Evolutionary conservation across 768 basidiomycete species (phyloP).

Genomic region (Hypholoma sublateritium): DNA sequence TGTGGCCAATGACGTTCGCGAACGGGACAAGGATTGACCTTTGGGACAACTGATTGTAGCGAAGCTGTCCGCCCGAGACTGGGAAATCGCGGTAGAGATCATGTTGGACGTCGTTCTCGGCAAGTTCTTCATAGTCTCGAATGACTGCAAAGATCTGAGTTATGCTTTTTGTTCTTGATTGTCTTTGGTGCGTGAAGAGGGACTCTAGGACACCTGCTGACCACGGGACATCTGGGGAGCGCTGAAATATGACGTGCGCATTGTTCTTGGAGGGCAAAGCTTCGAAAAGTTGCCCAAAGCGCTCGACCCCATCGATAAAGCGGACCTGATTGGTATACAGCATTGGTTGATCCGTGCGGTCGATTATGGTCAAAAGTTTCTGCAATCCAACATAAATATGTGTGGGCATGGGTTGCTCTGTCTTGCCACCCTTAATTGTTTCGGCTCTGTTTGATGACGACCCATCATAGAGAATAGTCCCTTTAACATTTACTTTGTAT

Average conservation of each 20-base stretch:
- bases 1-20: not conserved
- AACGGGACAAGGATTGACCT: not conserved
- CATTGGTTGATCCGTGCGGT: not conserved
- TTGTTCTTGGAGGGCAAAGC: not conserved
- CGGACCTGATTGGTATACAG: not conserved
- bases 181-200: not conserved
- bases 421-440: not conserved
- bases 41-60: not conserved
- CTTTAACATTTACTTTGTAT: not conserved
- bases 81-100: not conserved
- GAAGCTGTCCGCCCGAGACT: not conserved
- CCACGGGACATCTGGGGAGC: not conserved
- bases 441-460: not conserved
- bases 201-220: not conserved
- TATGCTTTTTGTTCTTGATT: not conserved
- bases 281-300: not conserved
- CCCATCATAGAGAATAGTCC: not conserved
- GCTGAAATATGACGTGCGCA: not conserved
- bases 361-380: not conserved
- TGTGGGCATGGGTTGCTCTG: not conserved
- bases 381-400: not conserved
- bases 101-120: not conserved
- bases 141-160: not conserved
- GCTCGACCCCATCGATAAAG: not conserved
- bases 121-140: not conserved